phyloP scores from a whole-genome alignment of 352 stramenopile species.

The Pythium brassicae region DNA sequence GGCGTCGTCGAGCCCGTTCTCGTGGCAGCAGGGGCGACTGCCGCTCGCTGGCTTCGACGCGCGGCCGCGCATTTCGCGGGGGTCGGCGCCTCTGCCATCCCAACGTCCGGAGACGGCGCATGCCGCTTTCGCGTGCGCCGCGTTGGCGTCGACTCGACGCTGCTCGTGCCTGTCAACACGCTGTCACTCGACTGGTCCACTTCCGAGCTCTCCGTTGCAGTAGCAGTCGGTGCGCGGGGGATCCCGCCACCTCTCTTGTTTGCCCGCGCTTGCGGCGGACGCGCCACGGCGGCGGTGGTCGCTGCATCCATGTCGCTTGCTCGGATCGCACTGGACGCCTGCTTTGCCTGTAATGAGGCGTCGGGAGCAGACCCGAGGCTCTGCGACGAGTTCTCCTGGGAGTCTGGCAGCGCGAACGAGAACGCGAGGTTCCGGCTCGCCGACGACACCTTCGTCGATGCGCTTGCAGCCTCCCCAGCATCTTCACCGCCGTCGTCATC shows the following conservation, averaged over 20 bases:
- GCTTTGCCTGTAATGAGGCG: conserved; percentile 22
- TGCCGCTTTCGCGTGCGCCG: conserved; percentile 22
- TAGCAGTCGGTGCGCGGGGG: not conserved
- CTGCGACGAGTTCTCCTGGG: conserved; percentile 48
- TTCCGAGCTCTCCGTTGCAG: not conserved
- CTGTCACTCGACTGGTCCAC: not conserved
- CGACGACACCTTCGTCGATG: conserved; percentile 14
- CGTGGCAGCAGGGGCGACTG: not conserved
- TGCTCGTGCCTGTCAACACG: conserved; percentile 8
- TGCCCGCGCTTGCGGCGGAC: not conserved
- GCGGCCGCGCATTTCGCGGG: not conserved
- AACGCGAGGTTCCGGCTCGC: conserved; percentile 62
- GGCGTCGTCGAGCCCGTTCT: conserved; percentile 9
- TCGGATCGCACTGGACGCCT: conserved; percentile 8
- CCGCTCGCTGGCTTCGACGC: not conserved
- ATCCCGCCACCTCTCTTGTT: not conserved
- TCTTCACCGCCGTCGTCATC: not conserved
- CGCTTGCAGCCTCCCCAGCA: not conserved
- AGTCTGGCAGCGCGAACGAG: conserved; percentile 55
- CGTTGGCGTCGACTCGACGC: conserved; percentile 13
- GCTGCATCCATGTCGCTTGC: conserved; percentile 13
- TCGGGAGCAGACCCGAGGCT: conserved; percentile 30
- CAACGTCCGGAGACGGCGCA: conserved; percentile 27
- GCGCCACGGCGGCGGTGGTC: not conserved
- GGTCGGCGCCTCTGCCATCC: not conserved